phyloP scores from a whole-genome alignment of 1,284 basidiomycete genomes.

The Golubevia pallescens region DNA sequence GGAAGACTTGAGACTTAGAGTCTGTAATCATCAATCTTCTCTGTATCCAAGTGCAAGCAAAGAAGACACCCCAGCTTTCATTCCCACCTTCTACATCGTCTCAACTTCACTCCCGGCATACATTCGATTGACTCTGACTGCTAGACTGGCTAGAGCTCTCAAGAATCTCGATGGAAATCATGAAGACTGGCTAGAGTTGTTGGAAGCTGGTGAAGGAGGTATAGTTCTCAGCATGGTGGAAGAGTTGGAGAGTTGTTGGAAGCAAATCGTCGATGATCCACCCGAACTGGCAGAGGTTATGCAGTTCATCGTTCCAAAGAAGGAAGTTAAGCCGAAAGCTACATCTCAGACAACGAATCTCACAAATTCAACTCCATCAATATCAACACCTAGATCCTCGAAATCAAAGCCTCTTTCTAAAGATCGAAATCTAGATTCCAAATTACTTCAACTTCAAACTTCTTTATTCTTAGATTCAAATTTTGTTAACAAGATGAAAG shows the following conservation, averaged over 20 bases:
- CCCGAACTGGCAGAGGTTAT: constrained; percentile 58
- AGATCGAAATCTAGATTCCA: neutral
- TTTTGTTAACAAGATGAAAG: neutral
- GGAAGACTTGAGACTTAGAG: constrained; percentile 72
- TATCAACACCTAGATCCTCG: constrained; percentile 16
- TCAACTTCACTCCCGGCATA: constrained; percentile 79
- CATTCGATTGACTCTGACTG: constrained; percentile 81
- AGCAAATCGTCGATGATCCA: constrained; percentile 47
- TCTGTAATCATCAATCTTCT: constrained; percentile 71
- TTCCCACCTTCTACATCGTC: constrained; percentile 78
- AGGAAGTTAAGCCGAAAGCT: constrained; percentile 11
- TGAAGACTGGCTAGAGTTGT: constrained; percentile 69
- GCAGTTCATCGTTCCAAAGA: constrained; percentile 31
- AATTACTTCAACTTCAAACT: too few species aligned
- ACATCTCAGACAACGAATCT: constrained; percentile 1
- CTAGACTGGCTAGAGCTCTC: constrained; percentile 64
- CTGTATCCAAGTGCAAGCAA: constrained; percentile 69
- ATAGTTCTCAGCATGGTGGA: constrained; percentile 79
- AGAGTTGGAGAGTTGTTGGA: constrained; percentile 69
- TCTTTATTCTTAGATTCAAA: too few species aligned
- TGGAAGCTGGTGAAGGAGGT: constrained; percentile 74
- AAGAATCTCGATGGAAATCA: constrained; percentile 37
- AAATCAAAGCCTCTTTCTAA: constrained; percentile 16
- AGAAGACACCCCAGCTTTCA: constrained; percentile 65
- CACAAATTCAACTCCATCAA: constrained; percentile 8